phyloP scores from a whole-genome alignment of 2,329 filamentous ascomycete species.

The Phoma sp. region DNA sequence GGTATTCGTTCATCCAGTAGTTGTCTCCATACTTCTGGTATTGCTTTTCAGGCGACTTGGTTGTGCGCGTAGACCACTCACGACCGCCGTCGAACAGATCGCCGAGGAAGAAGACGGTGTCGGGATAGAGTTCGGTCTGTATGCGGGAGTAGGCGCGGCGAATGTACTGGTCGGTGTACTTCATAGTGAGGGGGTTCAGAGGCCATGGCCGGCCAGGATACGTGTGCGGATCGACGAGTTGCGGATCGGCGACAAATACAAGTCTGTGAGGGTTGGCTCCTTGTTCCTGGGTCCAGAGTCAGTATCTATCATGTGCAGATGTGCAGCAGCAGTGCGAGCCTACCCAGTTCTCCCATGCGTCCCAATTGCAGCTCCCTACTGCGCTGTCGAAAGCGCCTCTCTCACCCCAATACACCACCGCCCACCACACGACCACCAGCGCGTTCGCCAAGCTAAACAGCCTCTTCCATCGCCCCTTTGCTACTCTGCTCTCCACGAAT shows the following conservation, averaged over 20 bases:
- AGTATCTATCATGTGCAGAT: constrained; percentile 7
- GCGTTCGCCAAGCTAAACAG: constrained; percentile 49
- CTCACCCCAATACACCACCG: constrained; percentile 85
- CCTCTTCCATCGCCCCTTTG: constrained; percentile 24
- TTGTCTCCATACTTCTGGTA: constrained; percentile 77
- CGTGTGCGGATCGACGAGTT: constrained; percentile 92
- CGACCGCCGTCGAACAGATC: constrained; percentile 95
- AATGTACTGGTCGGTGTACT: constrained; percentile 89
- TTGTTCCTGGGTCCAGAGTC: constrained; percentile 64
- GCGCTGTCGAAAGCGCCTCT: constrained; percentile 74
- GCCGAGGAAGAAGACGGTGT: constrained; percentile 88
- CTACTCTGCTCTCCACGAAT: constrained; percentile 20
- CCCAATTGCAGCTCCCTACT: constrained; percentile 78
- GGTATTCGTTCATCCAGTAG: constrained; percentile 88
- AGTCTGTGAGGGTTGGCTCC: constrained; percentile 82
- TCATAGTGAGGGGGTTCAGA: constrained; percentile 68
- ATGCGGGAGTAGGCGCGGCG: constrained; percentile 80
- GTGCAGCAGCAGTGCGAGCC: constrained; percentile 20
- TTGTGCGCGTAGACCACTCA: constrained; percentile 79
- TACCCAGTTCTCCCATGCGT: constrained; percentile 93
- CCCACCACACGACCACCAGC: constrained; percentile 75
- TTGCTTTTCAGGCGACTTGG: constrained; percentile 66
- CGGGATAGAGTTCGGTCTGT: constrained; percentile 77
- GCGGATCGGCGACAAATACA: constrained; percentile 85
- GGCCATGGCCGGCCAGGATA: constrained; percentile 84